Base-by-base conservation (phyloP, 768 basidiomycete genomes). In the Mycena belliarum region DNA sequence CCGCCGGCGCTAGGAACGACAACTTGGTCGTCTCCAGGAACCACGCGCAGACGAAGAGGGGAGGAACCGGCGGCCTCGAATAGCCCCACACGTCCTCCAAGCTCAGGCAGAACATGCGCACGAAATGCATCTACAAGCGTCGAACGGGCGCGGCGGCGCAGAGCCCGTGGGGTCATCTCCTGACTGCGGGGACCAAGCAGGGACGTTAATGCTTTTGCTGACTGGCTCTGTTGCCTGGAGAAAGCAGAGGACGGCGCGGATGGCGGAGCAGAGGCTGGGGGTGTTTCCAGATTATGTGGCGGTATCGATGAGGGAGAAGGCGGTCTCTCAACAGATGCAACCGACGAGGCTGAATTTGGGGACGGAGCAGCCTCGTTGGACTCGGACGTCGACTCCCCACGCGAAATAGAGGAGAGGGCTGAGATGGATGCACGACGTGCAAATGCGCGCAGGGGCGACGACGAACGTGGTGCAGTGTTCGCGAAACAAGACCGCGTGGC, bases 71-170 rank as follows among this genome's bases (percentile, higher is more conserved):
- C 26, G 18, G 35, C 21, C 46, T 63, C 61, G 23, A 63, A 63
- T 14, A 63, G 24, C 15, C 47, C 51, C 47, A 70, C 60, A 42
- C 81, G 70, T 59, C 55, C 69, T 43, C 71, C 62, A 23, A 90
- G 74, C 57, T 85, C 83, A 23, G 77, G 67, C n/a, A 87, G 60
- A 24, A 88, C 79, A 64, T 84, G 81, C 23, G 77, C 78, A 32
- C 88, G 82, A 66, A 84, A 90, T 4, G 82, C 76, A 63, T 92
- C 87, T 8, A 90, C 77, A 15, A 91, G 78, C 4, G 79, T 76
- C 20, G 88, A 86, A 28, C 88, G 85, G 6, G 89, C 89, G 43
- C 82, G 78, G 33, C 78, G 74, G 18, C 87, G 82, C 38, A 87
- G 78, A 50, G 67, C 68, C n/a, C 77, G 76, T 20, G 80, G 68